phyloP scores from a whole-genome alignment of 345 rosid species.

The Syzygium aromaticum region DNA sequence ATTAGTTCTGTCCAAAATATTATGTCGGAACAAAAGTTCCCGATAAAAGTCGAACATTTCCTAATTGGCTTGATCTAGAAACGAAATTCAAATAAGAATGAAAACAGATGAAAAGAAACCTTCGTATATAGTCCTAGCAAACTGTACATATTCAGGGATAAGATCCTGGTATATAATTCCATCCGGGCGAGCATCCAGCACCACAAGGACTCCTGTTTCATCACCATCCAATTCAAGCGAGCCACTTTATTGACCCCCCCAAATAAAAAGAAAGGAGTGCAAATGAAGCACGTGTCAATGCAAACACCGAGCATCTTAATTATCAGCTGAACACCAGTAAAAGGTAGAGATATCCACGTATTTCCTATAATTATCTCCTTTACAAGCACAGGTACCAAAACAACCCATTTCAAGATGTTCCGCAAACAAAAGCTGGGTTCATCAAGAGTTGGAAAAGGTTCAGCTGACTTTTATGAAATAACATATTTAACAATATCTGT shows the following conservation, averaged over 20 bases:
- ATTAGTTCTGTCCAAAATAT: not conserved
- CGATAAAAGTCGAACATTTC: not conserved
- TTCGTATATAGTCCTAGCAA: slow-evolving; percentile 82
- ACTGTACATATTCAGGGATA: slow-evolving; percentile 59
- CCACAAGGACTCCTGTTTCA: slow-evolving; percentile 62
- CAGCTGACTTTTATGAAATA: not conserved
- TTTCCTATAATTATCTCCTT: too few species aligned
- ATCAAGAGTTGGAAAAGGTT: not conserved
- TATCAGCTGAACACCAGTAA: not conserved
- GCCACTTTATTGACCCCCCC: not conserved
- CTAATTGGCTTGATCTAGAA: not conserved
- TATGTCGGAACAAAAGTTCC: not conserved
- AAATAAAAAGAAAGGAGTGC: not conserved
- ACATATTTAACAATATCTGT: not conserved
- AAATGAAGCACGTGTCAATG: not conserved
- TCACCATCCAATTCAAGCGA: not conserved
- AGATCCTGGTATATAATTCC: slow-evolving; percentile 83
- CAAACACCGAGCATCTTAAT: not conserved
- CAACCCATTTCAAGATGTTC: not conserved
- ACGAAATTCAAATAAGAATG: not conserved
- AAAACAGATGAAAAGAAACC: slow-evolving; percentile 26
- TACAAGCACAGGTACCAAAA: not conserved
- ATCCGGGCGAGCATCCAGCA: slow-evolving; percentile 74
- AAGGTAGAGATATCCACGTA: not conserved
- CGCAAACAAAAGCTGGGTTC: not conserved